Percentiles rank a stretch among this genome's conserved stretches.
phyloP scores from a whole-genome alignment of 352 stramenopile species.

The Pythium guiyangense region DNA sequence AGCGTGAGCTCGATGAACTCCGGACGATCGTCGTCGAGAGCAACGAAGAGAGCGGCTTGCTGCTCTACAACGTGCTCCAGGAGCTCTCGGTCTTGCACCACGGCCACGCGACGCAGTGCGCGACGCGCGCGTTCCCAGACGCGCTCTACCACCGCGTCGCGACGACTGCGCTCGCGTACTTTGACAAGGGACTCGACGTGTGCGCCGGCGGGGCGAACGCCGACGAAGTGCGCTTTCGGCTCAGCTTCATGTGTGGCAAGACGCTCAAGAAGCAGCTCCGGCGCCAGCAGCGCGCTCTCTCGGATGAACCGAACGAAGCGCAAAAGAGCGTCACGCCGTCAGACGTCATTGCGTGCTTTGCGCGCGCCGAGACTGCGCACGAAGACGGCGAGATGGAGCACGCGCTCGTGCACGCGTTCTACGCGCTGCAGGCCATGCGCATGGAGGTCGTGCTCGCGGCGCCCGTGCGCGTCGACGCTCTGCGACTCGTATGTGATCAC shows the following conservation, averaged over 20 bases:
- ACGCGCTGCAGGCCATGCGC: conserved; percentile 60
- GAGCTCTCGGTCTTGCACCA: conserved; percentile 55
- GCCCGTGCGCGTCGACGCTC: conserved; percentile 16
- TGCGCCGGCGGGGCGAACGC: conserved; percentile 28
- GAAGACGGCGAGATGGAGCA: conserved; percentile 63
- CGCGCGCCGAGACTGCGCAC: conserved; percentile 46
- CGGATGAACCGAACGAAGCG: no score
- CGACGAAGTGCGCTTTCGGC: conserved; percentile 54
- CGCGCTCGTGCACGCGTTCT: conserved; percentile 74
- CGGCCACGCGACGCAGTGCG: conserved; percentile 9
- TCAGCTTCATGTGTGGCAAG: conserved; percentile 78
- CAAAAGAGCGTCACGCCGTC: conserved; percentile 10
- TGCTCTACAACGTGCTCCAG: conserved; percentile 73
- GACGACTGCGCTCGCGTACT: conserved; percentile 27
- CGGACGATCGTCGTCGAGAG: conserved; percentile 43
- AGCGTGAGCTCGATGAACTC: conserved; percentile 19
- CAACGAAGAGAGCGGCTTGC: conserved; percentile 64
- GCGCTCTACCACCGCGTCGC: conserved; percentile 26
- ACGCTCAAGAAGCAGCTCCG: conserved; percentile 47
- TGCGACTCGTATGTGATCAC: conserved; percentile 41
- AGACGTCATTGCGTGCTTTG: conserved; percentile 49
- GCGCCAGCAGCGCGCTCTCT: conserved; percentile 1
- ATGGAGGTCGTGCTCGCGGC: conserved; percentile 40
- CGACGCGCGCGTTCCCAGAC: conserved; percentile 17
- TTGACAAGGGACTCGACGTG: conserved; percentile 29